Evolutionary conservation across 371 early-diverging fungal genomes (phyloP), one percentile per base, ranked within the genome.

Genomic region (Haplosporangium sp.): DNA sequence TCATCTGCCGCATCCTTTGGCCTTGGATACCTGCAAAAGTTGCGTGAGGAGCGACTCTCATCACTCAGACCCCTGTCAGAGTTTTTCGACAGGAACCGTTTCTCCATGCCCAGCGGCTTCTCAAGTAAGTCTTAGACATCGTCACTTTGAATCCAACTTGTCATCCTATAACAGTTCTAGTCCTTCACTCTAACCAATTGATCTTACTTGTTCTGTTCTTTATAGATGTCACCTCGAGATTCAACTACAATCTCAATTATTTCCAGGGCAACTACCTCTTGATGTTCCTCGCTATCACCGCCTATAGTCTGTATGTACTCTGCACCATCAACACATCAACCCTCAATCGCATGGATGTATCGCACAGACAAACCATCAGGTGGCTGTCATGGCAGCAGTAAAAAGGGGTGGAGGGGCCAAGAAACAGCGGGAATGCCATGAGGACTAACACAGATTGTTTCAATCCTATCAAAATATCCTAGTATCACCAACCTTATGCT

Each of bases 241-340:
- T 81, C 74, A 89, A 89, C 73, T 88, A 88, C 60, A 91, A 90
- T 69, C 67, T 90, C 52, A 82, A 81, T 54, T 86, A 90, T 54
- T 90, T 87, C 71, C 89, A 88, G 56, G 85, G 87, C 69, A 91
- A 91, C 79, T 91, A 91, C 63, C 76, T 88, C 38, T 41, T 91
- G 60, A 85, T 91, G 50, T 71, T 91, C 59, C 47, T 89, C 18
- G 83, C 77, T 36, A 79, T 91, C 48, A 74, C 86, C 16, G 82
- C 88, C 55, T 91, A 91, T 82, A 85, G 86, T 29, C 56, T 91
- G 91, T 91, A 87, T 73, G 86, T 84, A 37, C 18, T 12, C 21
- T 16, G 11, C 8, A 23, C 9, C 18, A 42, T 18, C 29, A 16
- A 13, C 45, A 23, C 16, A 21, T 8, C 11, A 55, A 40, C 45